Evolutionary conservation across 306 rosid genomes (phyloP).

Genomic region (Nissolia schottii): DNA sequence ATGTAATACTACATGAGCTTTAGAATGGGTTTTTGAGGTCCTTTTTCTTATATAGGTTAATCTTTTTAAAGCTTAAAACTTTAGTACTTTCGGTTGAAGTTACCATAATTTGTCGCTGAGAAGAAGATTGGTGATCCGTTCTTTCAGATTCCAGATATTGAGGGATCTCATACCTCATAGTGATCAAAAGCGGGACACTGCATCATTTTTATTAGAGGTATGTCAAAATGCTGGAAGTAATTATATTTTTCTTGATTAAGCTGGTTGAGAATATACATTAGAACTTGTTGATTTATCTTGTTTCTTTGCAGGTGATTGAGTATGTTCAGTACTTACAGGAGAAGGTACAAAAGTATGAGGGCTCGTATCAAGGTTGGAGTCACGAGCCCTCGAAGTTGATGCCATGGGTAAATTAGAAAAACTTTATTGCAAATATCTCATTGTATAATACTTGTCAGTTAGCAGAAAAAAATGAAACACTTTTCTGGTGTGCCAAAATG

Average conservation of each 20-base stretch:
- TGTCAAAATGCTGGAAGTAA: background rate
- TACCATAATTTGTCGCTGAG: background rate
- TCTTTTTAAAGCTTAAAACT: background rate
- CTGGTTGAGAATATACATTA: background rate
- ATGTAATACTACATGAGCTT: background rate
- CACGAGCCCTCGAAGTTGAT: conserved; percentile 83
- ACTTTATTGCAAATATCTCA: background rate
- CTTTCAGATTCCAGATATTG: conserved; percentile 89
- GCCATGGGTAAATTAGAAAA: conserved; percentile 75
- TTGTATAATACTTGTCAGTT: background rate
- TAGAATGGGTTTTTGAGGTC: background rate
- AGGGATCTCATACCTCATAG: conserved; percentile 98
- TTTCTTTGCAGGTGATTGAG: conserved; percentile 72
- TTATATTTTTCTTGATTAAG: background rate
- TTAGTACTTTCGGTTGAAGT: conserved; percentile 8
- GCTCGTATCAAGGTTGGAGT: conserved; percentile 86
- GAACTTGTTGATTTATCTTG: background rate
- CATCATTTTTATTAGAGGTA: conserved; percentile 96
- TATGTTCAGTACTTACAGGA: conserved; percentile 92
- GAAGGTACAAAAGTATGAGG: conserved; percentile 80
- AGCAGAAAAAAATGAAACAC: background rate
- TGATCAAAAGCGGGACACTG: conserved; percentile 96
- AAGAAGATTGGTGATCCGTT: conserved; percentile 17
- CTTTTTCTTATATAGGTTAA: background rate
- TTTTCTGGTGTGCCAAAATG: background rate